Evolutionary conservation across 2,329 filamentous ascomycete genomes (phyloP).

Genomic region (Fusarium duplospermum): DNA sequence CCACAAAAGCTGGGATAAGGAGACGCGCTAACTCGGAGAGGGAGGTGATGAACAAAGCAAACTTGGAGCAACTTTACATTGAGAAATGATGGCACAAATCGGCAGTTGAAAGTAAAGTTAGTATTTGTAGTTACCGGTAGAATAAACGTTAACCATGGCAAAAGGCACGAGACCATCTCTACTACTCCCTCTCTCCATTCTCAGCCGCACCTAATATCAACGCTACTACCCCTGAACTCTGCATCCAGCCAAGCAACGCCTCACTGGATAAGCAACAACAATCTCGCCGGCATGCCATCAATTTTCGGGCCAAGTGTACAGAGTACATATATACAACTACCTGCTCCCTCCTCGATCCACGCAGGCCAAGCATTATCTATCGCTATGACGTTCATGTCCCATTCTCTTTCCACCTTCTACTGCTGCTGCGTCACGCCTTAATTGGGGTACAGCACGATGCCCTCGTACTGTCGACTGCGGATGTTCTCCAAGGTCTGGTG

Average conservation of each 20-base stretch:
- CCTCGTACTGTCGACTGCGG: constrained; percentile 89
- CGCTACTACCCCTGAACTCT: constrained; percentile 20
- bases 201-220: not conserved
- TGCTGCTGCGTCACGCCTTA: constrained; percentile 31
- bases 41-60: constrained; percentile 27
- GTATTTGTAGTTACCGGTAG: not conserved
- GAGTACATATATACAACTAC: constrained; percentile 47
- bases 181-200: not conserved
- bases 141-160: not conserved
- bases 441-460: constrained; percentile 78
- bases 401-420: constrained; percentile 12
- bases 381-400: constrained; percentile 32
- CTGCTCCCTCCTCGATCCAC: constrained; percentile 26
- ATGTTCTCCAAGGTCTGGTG: constrained; percentile 96
- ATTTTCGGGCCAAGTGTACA: constrained; percentile 42
- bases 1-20: constrained; percentile 41
- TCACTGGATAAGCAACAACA: not conserved
- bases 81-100: not conserved
- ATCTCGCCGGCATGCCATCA: constrained; percentile 19
- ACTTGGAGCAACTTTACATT: not conserved
- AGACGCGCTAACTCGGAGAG: constrained; percentile 31
- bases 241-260: not conserved
- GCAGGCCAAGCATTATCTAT: constrained; percentile 45
- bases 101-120: not conserved
- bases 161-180: not conserved